Percentiles rank a stretch among this genome's conserved stretches.
phyloP scores from a whole-genome alignment of 2,329 filamentous ascomycete species.

The Lizonia empirigonia region DNA sequence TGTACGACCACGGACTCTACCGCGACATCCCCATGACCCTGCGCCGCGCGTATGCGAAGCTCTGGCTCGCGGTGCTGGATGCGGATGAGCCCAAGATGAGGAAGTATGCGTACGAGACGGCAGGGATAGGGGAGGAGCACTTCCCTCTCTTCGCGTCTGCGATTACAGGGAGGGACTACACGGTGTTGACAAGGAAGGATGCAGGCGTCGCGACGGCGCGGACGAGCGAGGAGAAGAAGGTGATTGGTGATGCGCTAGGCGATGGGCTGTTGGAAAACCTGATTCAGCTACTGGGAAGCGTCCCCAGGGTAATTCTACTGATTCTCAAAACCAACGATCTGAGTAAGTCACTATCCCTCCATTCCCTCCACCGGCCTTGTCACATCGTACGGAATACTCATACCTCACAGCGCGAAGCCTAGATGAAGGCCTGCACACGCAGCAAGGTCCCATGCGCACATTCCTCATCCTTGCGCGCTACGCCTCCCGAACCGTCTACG shows the following conservation, averaged over 20 bases:
- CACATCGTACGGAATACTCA: too few species aligned
- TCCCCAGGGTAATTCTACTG: slow-evolving; percentile 88
- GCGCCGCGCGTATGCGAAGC: slow-evolving; percentile 87
- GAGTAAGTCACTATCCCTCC: slow-evolving; percentile 57
- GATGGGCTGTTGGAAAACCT: slow-evolving; percentile 89
- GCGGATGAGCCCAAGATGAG: slow-evolving; percentile 86
- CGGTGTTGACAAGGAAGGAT: slow-evolving; percentile 66
- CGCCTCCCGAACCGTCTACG: slow-evolving; percentile 65
- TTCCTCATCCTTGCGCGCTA: slow-evolving; percentile 70
- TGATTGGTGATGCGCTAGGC: slow-evolving; percentile 81
- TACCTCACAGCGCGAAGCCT: slow-evolving; percentile 70
- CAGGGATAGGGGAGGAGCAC: slow-evolving; percentile 83
- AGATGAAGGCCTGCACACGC: slow-evolving; percentile 85
- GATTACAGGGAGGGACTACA: slow-evolving; percentile 92
- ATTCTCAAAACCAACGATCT: slow-evolving; percentile 98
- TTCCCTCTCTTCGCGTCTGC: slow-evolving; percentile 95
- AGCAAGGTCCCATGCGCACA: slow-evolving; percentile 64
- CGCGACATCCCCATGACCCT: slow-evolving; percentile 82
- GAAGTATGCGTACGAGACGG: slow-evolving; percentile 85
- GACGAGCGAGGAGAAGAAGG: slow-evolving; percentile 78
- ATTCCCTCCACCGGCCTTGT: neutral
- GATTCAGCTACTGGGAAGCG: slow-evolving; percentile 83
- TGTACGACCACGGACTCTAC: slow-evolving; percentile 97
- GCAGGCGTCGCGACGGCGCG: slow-evolving; percentile 58
- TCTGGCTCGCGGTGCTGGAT: slow-evolving; percentile 96